Evolutionary conservation across 1,139 yeast genomes (phyloP), one percentile per base, ranked within the genome.

Genomic region (Geotrichum phurueaensis): DNA sequence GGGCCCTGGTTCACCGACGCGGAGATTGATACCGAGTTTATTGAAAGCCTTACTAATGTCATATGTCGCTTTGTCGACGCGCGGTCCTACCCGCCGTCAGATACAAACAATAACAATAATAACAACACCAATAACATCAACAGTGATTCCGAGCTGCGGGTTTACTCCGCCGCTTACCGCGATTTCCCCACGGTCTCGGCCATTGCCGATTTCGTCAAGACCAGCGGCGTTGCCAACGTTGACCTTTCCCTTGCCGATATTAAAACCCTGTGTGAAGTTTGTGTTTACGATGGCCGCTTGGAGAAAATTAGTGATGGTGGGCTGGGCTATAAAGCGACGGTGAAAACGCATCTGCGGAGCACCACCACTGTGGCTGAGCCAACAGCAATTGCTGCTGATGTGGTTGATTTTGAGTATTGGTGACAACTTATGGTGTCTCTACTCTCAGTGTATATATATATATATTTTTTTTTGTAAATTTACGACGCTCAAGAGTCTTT

Each of bases 1-100:
- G 99, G 99, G 1, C 99, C 99, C 2, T 94, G 99, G 99, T 95
- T 92, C 73, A 91, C 98, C 0, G 99, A 95, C 71, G 85, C 92
- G 43, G 99, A 94, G 73, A 80, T 94, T 63, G 99, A 94, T 70
- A 86, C 92, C 3, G 99, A 92, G 71, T 94, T 94, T 71, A 92
- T 94, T 63, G 95, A 90, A 67, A 85, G 90, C 55, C 76, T 94
- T 62, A 76, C 89, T 65, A 84, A 89, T 27, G 94, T 92, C 53
- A 85, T 92, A 18, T 94, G 98, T 97, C 80, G 95, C 68, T 94
- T 79, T 73, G 84, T 89, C 7, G 90, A 91, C 0, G 81, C 84
- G 29, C 83, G 82, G 67, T 83, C 97, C 0, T 89, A 79, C 71
- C 97, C 97, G 2, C 25, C 27, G 18, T 6, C n/a, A 25, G 22